Conservation (phyloP, 805 yeast species). For the Ogataea methanolica region DNA sequence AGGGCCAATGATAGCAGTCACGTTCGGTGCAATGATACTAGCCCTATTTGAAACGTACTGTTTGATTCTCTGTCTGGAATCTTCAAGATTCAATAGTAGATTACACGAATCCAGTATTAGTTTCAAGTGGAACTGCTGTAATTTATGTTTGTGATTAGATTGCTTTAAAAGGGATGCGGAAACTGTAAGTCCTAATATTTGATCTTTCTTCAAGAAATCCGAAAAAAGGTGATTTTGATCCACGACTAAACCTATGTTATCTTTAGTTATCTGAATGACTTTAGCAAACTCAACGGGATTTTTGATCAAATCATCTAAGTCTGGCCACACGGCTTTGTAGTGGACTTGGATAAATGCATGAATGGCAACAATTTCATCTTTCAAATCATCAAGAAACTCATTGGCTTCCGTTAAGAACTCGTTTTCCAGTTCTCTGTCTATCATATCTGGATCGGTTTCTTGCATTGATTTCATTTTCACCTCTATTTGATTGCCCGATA, state of each 20-base stretch:
- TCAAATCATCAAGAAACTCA: constrained; percentile 48
- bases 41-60: constrained; percentile 54
- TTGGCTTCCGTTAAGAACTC: constrained; percentile 51
- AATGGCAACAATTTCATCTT: constrained; percentile 47
- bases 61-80: constrained; percentile 40
- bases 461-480: constrained; percentile 24
- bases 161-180: constrained; percentile 49
- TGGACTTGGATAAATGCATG: constrained; percentile 45
- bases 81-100: constrained; percentile 41
- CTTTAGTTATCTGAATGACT: constrained; percentile 47
- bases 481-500: constrained; percentile 16
- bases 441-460: constrained; percentile 22
- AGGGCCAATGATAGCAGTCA: constrained; percentile 68
- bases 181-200: constrained; percentile 68
- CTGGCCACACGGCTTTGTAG: constrained; percentile 65
- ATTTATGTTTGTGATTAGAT: constrained; percentile 17
- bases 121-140: constrained; percentile 28
- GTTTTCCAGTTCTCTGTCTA: constrained; percentile 38
- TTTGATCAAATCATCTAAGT: constrained; percentile 57
- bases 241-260: constrained; percentile 19
- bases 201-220: constrained; percentile 52
- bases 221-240: constrained; percentile 32
- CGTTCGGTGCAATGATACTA: constrained; percentile 70
- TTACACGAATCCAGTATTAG: constrained; percentile 42
- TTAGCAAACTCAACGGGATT: constrained; percentile 60